A percentile compares a stretch with the other conserved stretches of the same genome.
These are phyloP conservation scores for Sporothrix globosa DNA, from an alignment of 2,329 filamentous ascomycete genomes.

Conservation along the genomic window DNA sequence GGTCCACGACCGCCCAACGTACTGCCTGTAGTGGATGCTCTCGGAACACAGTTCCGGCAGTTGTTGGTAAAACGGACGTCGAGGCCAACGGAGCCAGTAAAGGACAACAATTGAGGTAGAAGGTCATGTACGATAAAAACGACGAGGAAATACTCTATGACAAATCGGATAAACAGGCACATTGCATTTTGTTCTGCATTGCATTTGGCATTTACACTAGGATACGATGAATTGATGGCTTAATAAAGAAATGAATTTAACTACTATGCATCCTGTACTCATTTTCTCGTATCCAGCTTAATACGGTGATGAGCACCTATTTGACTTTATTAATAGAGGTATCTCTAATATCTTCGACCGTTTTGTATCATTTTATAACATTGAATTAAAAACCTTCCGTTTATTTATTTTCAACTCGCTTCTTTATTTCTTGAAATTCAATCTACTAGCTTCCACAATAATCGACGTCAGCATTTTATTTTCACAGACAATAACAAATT, in stretches of 20 bases:
- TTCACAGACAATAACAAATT: no score
- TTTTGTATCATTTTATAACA: no score
- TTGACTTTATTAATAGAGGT: no score
- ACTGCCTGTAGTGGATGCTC: conserved; percentile 25
- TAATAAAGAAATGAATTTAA: neutral
- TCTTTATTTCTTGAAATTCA: no score
- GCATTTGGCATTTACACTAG: neutral
- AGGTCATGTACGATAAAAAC: neutral
- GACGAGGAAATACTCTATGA: neutral
- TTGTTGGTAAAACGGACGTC: conserved; percentile 18
- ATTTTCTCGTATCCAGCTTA: neutral
- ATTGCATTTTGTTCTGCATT: neutral
- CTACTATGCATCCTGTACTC: neutral
- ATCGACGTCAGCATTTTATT: no score
- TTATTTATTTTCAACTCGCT: no score
- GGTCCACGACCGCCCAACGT: conserved; percentile 24
- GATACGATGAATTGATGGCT: neutral
- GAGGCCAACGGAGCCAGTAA: neutral
- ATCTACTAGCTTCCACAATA: no score
- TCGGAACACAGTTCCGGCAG: conserved; percentile 26
- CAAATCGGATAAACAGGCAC: no score
- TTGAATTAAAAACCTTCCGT: no score
- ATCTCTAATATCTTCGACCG: no score
- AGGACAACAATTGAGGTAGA: neutral
- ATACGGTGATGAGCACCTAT: no score